Conservation (phyloP, 2,329 filamentous ascomycete species). For the Domatiomyces catenatus region DNA sequence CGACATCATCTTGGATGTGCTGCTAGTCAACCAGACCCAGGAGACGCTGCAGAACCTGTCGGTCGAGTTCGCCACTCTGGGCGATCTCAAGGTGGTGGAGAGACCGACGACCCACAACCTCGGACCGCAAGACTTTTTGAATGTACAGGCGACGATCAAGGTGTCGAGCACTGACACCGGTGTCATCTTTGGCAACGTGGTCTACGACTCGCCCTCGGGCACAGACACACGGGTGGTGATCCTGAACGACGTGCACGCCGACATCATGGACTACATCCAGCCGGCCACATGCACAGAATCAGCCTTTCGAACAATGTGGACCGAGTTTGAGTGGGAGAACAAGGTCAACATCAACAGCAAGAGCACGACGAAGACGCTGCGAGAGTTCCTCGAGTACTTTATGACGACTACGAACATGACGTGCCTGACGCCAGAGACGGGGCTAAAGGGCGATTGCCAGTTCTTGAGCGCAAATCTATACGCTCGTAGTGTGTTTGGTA, state of each 20-base stretch:
- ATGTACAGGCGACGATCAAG: slow-evolving; percentile 97
- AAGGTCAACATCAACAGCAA: slow-evolving; percentile 99
- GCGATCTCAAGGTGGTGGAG: slow-evolving; percentile 95
- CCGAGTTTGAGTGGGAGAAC: slow-evolving; percentile 99
- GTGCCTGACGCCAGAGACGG: slow-evolving; percentile 89
- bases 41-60: slow-evolving; percentile 94
- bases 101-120: slow-evolving; percentile 91
- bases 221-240: slow-evolving; percentile 95
- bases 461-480: slow-evolving; percentile 96
- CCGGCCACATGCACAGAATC: slow-evolving; percentile 93
- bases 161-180: slow-evolving; percentile 95
- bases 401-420: slow-evolving; percentile 99
- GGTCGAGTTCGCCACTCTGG: slow-evolving; percentile 95
- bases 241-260: slow-evolving; percentile 91
- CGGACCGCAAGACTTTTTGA: slow-evolving; percentile 89
- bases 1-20: slow-evolving; percentile 90
- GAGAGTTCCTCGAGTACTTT: slow-evolving; percentile 81
- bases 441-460: slow-evolving; percentile 91
- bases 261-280: slow-evolving; percentile 99
- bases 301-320: slow-evolving; percentile 99
- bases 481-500: slow-evolving; percentile 94
- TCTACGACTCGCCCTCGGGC: slow-evolving; percentile 85
- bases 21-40: slow-evolving; percentile 91
- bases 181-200: slow-evolving; percentile 96
- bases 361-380: slow-evolving; percentile 56